Conservation (phyloP, 2,329 filamentous ascomycete genomes). For the Hirsutella rhossiliensis region DNA sequence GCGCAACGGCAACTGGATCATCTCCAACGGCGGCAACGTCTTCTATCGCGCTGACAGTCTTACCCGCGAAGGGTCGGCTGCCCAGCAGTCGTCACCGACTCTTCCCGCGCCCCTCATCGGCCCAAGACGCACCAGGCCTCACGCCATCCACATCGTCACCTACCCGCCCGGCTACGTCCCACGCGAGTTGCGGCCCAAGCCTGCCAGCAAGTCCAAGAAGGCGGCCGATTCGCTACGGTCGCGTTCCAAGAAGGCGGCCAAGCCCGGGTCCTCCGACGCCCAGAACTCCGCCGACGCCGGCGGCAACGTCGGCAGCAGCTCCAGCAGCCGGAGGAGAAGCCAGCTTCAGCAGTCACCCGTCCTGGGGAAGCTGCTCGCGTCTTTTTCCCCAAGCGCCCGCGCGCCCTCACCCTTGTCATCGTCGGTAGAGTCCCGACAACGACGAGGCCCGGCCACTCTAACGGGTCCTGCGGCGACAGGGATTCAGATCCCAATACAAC, state of each 20-base stretch:
- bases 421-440: background rate
- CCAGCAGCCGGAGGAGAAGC: conserved; percentile 1
- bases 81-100: background rate
- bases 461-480: conserved; percentile 5
- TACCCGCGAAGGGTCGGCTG: conserved; percentile 1
- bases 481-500: conserved; percentile 9
- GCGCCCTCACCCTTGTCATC: background rate
- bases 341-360: conserved; percentile 1
- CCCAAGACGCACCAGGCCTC: conserved; percentile 24
- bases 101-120: conserved; percentile 27
- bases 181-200: conserved; percentile 24
- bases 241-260: background rate
- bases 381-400: conserved; percentile 1
- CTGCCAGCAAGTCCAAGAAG: conserved; percentile 1
- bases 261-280: background rate
- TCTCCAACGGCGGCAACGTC: conserved; percentile 13
- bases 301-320: too few relatives aligned
- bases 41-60: conserved; percentile 14
- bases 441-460: background rate
- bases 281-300: background rate
- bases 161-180: conserved; percentile 31
- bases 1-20: conserved; percentile 10
- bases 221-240: conserved; percentile 1
- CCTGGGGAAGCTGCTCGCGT: conserved; percentile 6
- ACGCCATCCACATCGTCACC: conserved; percentile 29